These are phyloP conservation scores for Seminavis robusta DNA, from an alignment of 108 stramenopile species.

Conservation along the genomic window DNA sequence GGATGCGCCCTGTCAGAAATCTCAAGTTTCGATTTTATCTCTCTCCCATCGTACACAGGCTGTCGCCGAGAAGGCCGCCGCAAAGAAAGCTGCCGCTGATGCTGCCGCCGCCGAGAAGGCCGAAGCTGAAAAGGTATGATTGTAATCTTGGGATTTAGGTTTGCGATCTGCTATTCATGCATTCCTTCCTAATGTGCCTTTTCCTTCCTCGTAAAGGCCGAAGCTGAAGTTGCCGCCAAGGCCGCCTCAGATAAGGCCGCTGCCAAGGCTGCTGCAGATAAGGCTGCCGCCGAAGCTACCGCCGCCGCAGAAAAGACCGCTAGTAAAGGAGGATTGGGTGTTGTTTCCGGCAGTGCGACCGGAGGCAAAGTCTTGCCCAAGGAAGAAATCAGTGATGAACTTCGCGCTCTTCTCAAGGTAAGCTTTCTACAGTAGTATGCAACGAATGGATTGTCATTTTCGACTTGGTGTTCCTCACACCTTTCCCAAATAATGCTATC, in stretches of 20 bases:
- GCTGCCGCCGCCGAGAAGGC: slow-evolving; percentile 17
- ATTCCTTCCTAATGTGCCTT: too few relatives aligned
- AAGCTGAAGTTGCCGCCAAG: too few relatives aligned
- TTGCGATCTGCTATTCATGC: too few relatives aligned
- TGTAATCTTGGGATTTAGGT: too few relatives aligned
- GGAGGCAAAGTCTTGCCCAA: slow-evolving; percentile 80
- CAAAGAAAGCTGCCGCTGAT: too few relatives aligned
- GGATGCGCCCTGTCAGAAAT: too few relatives aligned
- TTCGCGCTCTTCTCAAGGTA: slow-evolving; percentile 74
- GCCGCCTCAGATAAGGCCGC: slow-evolving; percentile 27
- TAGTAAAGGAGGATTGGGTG: slow-evolving; percentile 49
- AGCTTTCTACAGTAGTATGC: too few relatives aligned
- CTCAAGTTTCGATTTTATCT: neutral
- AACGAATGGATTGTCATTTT: too few relatives aligned
- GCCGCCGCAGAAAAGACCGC: slow-evolving; percentile 20
- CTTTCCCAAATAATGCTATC: too few relatives aligned
- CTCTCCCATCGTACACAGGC: slow-evolving; percentile 3
- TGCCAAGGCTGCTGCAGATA: slow-evolving; percentile 28
- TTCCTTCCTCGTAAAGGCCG: too few relatives aligned
- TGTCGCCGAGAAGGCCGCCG: slow-evolving; percentile 30
- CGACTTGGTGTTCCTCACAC: too few relatives aligned
- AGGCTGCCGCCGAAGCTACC: slow-evolving; percentile 22
- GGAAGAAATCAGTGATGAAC: slow-evolving; percentile 75
- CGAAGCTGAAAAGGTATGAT: slow-evolving; percentile 34
- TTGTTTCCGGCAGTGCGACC: slow-evolving; percentile 42